Evolutionary conservation across 495 filamentous ascomycete genomes (phyloP).

Genomic region (Penicillium parvum): DNA sequence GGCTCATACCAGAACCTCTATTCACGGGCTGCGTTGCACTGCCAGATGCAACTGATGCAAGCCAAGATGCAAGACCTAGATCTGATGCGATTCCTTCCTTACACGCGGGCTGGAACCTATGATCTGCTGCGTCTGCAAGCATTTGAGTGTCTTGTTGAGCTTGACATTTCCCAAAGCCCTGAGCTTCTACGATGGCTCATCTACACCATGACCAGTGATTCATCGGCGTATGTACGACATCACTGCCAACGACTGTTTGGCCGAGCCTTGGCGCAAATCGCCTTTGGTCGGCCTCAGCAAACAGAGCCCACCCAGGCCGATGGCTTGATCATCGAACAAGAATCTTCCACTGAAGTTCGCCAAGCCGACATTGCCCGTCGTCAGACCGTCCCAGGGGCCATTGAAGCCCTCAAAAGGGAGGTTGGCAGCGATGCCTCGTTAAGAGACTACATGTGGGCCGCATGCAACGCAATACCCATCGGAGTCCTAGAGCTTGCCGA

Average conservation of each 20-base stretch:
- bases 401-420: slow-evolving; percentile 69
- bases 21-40: slow-evolving; percentile 76
- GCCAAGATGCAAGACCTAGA: slow-evolving; percentile 59
- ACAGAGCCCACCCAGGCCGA: slow-evolving; percentile 35
- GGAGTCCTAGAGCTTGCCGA: slow-evolving; percentile 69
- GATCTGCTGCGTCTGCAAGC: slow-evolving; percentile 79
- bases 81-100: slow-evolving; percentile 69
- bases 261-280: slow-evolving; percentile 70
- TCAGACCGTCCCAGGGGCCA: slow-evolving; percentile 69
- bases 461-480: slow-evolving; percentile 63
- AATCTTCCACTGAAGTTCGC: slow-evolving; percentile 61
- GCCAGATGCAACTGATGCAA: slow-evolving; percentile 68
- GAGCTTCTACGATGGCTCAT: slow-evolving; percentile 67
- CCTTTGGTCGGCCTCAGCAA: slow-evolving; percentile 58
- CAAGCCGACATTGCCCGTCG: slow-evolving; percentile 67
- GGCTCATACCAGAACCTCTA: slow-evolving; percentile 89
- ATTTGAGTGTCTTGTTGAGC: slow-evolving; percentile 73
- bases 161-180: slow-evolving; percentile 63
- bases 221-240: slow-evolving; percentile 74
- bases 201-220: slow-evolving; percentile 65
- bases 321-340: slow-evolving; percentile 78
- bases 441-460: slow-evolving; percentile 70
- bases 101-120: slow-evolving; percentile 70
- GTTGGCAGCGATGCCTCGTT: slow-evolving; percentile 57
- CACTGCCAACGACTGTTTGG: slow-evolving; percentile 64